phyloP scores from a whole-genome alignment of 768 basidiomycete species.

The Pluteus cervinus region DNA sequence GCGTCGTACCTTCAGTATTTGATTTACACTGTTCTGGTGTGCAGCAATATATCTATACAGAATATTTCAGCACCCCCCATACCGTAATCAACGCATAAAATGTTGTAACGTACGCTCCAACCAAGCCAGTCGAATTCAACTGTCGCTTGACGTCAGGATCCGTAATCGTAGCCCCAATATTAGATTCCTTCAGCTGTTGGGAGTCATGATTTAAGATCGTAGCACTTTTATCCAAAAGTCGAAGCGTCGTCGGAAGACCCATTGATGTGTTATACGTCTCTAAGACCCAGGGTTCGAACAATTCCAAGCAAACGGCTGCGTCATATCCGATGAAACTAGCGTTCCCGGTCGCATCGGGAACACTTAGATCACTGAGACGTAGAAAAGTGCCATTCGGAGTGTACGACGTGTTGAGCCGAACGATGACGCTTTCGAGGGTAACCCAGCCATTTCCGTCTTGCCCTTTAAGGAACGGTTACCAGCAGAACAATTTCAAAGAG shows the following conservation, averaged over 20 bases:
- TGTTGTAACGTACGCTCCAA: constrained; percentile 15
- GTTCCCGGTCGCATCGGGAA: constrained; percentile 6
- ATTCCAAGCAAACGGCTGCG: constrained; percentile 11
- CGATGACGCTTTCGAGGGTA: constrained; percentile 15
- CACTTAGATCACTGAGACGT: constrained; percentile 6
- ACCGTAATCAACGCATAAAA: background rate
- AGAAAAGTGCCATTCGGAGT: constrained; percentile 16
- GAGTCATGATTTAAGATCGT: constrained; percentile 16
- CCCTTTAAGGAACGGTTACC: no score
- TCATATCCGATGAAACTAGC: constrained; percentile 9
- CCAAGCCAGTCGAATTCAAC: constrained; percentile 23
- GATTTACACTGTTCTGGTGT: constrained; percentile 33
- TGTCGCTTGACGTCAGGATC: constrained; percentile 14
- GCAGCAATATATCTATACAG: constrained; percentile 19
- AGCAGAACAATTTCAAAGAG: no score
- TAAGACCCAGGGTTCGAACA: constrained; percentile 11
- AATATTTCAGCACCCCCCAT: background rate
- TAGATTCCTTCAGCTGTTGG: constrained; percentile 13
- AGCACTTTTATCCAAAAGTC: no score
- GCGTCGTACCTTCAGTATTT: constrained; percentile 24
- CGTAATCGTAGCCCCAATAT: constrained; percentile 12
- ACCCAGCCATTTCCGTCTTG: constrained; percentile 13
- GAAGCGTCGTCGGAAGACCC: no score
- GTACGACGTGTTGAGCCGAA: constrained; percentile 16
- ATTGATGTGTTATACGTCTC: constrained; percentile 12